A percentile compares a stretch with the other conserved stretches of the same genome.
Conservation (phyloP, 495 filamentous ascomycete genomes). For the Hyaloscypha variabilis region DNA sequence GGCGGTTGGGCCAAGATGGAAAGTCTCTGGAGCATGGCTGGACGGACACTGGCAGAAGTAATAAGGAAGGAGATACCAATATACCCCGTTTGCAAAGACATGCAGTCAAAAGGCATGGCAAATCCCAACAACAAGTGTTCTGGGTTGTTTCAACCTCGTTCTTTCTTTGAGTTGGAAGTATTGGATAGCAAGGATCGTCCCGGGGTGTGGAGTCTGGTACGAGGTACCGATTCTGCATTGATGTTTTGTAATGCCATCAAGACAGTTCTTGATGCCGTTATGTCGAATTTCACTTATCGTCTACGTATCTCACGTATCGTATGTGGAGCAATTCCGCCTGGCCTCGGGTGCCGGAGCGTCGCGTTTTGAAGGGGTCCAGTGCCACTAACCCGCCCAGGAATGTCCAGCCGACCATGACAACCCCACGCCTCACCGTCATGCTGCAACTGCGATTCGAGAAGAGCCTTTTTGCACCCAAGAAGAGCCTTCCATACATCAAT, state of each 20-base stretch:
- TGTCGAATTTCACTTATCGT: neutral
- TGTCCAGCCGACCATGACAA: slow-evolving; percentile 12
- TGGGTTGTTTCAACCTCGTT: neutral
- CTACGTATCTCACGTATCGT: neutral
- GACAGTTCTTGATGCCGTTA: neutral
- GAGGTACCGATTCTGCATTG: neutral
- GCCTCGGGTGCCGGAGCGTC: neutral
- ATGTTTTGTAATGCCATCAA: neutral
- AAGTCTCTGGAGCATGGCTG: neutral
- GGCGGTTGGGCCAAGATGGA: neutral
- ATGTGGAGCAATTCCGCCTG: neutral
- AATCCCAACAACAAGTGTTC: neutral
- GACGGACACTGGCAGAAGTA: neutral
- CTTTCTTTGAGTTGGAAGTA: neutral
- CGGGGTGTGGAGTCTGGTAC: neutral
- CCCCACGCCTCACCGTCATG: slow-evolving; percentile 14
- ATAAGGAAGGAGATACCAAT: neutral
- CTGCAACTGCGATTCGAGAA: slow-evolving; percentile 2
- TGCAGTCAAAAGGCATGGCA: neutral
- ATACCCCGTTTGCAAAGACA: neutral
- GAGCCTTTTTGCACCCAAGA: neutral
- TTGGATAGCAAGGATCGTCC: neutral
- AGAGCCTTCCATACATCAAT: neutral
- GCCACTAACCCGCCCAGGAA: neutral
- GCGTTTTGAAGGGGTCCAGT: slow-evolving; percentile 6